Evolutionary conservation across 2,329 filamentous ascomycete species (phyloP), one percentile per base, ranked within the genome.

Genomic region (Nemania sp.): DNA sequence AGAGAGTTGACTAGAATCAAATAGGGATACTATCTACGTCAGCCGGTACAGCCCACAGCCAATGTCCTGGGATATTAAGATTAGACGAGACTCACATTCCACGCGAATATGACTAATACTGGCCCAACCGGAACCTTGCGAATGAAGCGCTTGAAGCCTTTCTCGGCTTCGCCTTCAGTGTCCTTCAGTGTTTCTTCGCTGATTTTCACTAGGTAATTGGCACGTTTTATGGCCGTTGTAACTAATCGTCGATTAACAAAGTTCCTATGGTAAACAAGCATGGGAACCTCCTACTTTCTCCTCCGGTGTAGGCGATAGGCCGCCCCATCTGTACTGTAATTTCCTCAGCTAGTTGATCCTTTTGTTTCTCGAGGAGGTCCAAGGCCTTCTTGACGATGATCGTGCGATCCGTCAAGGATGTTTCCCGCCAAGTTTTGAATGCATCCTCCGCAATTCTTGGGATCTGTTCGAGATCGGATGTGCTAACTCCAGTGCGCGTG

Each of bases 271-370:
- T n/a, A 34, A n/a, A 26, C 12, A 3, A 3, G 8, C 4, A 36
- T 45, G 14, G 45, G 30, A 15, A 19, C 26, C 0, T 4, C 39
- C 54, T 59, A 68, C 66, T 63, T 76, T 97, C 93, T 63, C 86
- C 91, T 41, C 81, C 86, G 0, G 90, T 89, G 71, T 93, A 97
- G 31, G 88, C 82, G 66, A 97, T 96, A 28, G 93, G 93, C 17
- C 93, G 82, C 36, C 93, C 93, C 92, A 97, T 97, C 76, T 97
- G 92, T 70, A 90, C 86, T 0, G 92, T 97, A 55, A 97, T 76
- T 71, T 97, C 92, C 62, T 84, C 81, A 5, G 88, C 91, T 28
- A 97, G 79, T 58, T 86, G 88, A 84, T 94, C 88, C 71, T 91
- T 82, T 69, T 84, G 86, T 44, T 84, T 81, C 14, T 76, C 73